Evolutionary conservation across 495 filamentous ascomycete genomes (phyloP), one percentile per base, ranked within the genome.

Genomic region (Bathelium albidoporum): DNA sequence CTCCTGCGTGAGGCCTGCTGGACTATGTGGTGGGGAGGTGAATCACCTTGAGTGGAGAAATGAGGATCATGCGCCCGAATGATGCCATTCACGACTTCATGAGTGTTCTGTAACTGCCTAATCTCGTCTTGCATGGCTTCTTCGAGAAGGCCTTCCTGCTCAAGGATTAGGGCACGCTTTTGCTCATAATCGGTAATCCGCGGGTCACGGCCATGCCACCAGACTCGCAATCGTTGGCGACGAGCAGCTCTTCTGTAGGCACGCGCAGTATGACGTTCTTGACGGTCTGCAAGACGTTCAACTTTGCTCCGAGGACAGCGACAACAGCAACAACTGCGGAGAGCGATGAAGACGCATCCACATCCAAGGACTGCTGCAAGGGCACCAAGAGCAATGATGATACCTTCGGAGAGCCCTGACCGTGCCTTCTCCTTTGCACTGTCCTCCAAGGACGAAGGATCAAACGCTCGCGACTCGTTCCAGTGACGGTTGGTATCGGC

Each of bases 101-200:
- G 69, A 2, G 73, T 74, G 9, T 69, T 62, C 11, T 70, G 64
- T 11, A 78, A 65, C 53, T 72, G 69, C 2, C 66, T 63, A 61
- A 78, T 75, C 64, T 78, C 75, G 14, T 71, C 74, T 61, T 76
- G 75, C 75, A 78, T 77, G 26, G 74, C 70, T 20, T 69, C 68
- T 60, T 76, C 75, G 12, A 77, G 66, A 59, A 74, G 65, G 39
- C 60, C 64, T 53, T 78, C 76, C 65, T 77, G 76, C 10, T 63
- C 59, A 26, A 70, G 60, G 59, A 78, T 73, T 28, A 77, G 67
- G 12, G 64, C 59, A 10, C 70, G 71, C 68, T 78, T 78, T 61
- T 78, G 75, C 49, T 78, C 76, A 63, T 76, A 76, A 65, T 78
- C 74, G 2, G 62, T 63, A 41, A 66, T 68, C 24, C 67, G 65